phyloP scores from a whole-genome alignment of 1,284 basidiomycete species.

The Trichosporon sp. region DNA sequence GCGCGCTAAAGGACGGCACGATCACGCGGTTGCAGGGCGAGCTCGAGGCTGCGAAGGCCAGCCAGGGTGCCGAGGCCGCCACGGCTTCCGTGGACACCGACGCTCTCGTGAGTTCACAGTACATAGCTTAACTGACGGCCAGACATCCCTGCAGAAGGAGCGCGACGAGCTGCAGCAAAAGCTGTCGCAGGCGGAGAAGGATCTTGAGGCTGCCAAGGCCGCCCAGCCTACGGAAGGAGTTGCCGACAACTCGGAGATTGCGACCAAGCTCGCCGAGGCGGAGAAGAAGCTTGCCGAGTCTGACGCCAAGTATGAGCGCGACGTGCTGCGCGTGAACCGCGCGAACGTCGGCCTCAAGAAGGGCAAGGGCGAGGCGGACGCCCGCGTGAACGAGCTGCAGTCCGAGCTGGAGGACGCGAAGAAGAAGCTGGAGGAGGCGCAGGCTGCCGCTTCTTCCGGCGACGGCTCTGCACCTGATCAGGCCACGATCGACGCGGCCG shows the following conservation, averaged over 20 bases:
- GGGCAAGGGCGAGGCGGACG: background rate
- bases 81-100: slow-evolving; percentile 10
- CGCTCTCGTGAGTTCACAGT: slow-evolving; percentile 22
- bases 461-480: slow-evolving; percentile 15
- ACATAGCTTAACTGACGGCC: background rate
- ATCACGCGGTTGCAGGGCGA: slow-evolving; percentile 36
- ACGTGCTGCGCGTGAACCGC: slow-evolving; percentile 39
- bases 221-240: slow-evolving; percentile 7
- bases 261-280: slow-evolving; percentile 19
- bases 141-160: slow-evolving; percentile 27
- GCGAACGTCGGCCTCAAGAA: slow-evolving; percentile 26
- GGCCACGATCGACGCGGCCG: slow-evolving; percentile 34
- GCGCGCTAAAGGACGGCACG: slow-evolving; percentile 28
- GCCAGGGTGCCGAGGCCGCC: slow-evolving; percentile 4
- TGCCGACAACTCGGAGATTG: slow-evolving; percentile 15
- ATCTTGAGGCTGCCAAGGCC: slow-evolving; percentile 35
- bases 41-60: slow-evolving; percentile 22
- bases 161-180: slow-evolving; percentile 33
- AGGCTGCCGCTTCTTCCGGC: background rate
- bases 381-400: slow-evolving; percentile 18
- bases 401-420: slow-evolving; percentile 19
- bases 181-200: slow-evolving; percentile 37
- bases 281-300: slow-evolving; percentile 21
- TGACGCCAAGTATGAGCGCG: slow-evolving; percentile 31
- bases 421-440: slow-evolving; percentile 22